phyloP scores from a whole-genome alignment of 164 flowering plant genomes.

The Brasenia schreberi region DNA sequence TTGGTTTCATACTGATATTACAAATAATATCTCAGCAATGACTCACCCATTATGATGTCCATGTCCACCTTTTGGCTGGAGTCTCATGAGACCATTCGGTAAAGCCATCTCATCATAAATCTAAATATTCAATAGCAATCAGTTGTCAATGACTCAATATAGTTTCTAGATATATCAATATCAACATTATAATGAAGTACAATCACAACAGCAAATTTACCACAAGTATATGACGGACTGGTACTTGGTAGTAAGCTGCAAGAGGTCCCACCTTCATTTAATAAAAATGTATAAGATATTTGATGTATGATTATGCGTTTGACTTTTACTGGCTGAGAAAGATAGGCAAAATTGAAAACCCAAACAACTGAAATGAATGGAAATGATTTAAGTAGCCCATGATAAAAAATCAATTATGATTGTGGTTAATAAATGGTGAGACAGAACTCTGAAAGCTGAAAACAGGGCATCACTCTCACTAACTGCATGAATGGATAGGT shows the following conservation, averaged over 20 bases:
- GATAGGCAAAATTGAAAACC: too few species aligned
- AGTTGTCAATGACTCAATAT: not conserved
- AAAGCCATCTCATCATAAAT: conserved; percentile 91
- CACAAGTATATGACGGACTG: conserved; percentile 82
- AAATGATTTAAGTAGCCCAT: too few species aligned
- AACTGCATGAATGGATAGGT: too few species aligned
- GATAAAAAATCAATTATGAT: too few species aligned
- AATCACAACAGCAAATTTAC: conserved; percentile 20
- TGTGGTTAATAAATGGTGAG: too few species aligned
- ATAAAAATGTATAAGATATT: not conserved
- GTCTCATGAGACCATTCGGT: conserved; percentile 87
- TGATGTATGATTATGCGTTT: too few species aligned
- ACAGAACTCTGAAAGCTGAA: too few species aligned
- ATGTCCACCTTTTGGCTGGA: conserved; percentile 92
- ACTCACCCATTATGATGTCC: conserved; percentile 92
- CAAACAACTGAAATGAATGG: too few species aligned
- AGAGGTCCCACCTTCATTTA: conserved; percentile 76
- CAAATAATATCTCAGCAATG: not conserved
- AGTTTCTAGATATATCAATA: not conserved
- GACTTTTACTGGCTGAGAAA: not conserved
- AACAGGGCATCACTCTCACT: too few species aligned
- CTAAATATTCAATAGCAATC: conserved; percentile 14
- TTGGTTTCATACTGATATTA: too few species aligned
- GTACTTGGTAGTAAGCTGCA: conserved; percentile 92
- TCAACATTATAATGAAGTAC: not conserved